Base-by-base conservation (phyloP, 2,329 filamentous ascomycete species). In the Aspergillus udagawae region DNA sequence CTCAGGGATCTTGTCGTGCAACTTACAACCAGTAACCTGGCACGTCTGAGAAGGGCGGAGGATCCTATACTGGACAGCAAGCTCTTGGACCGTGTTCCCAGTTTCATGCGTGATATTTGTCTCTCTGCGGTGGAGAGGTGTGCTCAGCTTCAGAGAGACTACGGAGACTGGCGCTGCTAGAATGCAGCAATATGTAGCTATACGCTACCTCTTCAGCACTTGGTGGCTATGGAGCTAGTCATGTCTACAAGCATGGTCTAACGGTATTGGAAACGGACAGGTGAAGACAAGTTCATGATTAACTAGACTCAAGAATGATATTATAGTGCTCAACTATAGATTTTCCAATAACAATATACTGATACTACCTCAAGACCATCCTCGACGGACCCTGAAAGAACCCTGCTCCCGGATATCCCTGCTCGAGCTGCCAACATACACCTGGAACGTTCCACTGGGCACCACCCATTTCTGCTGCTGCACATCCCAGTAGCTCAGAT, bases 401-500 rank as follows among this genome's bases (percentile, higher is more conserved):
- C 20, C 41, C 41, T 44, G 6, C 8, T 44, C 5, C 20, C 41
- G 41, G 10, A 44, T 44, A 44, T 44, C 41, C 41, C 41, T 44
- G 41, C 41, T 44, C 2, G 41, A 44, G 3, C 41, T 44, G 4
- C 41, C 32, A 38, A 38, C 32, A 38, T 38, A 38, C 32, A 38
- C 32, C 32, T 17, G 38, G 42, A 64, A 64, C 29, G 56, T 54
- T 2, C 62, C 62, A n/a, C 52, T 25, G 5, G 63, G 61, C 14
- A 65, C 59, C 8, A 60, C 51, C 88, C 88, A 91, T 53, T 86
- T 79, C 73, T 89, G 84, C 42, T 69, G 63, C 0, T 73, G 71
- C 0, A 79, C 73, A 68, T 88, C 83, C 86, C 86, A 89, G 56
- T 86, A 82, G 63, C 84, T 86, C 42, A 90, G 60, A 68, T 89